Conservation (phyloP, 2,329 filamentous ascomycete species). For the Aspergillus sp. region DNA sequence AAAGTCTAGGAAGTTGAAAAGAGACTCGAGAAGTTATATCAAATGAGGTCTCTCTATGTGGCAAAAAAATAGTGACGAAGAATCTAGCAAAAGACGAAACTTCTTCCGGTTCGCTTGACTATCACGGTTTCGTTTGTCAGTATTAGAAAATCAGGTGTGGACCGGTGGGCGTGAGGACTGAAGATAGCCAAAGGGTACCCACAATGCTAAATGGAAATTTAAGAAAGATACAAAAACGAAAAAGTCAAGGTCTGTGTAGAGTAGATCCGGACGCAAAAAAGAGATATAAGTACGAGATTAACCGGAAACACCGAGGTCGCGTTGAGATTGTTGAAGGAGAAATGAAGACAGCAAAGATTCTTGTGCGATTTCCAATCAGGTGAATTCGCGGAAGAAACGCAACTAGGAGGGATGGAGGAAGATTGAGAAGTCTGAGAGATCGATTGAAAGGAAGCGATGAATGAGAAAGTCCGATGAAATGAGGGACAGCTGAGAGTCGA, state of each 20-base stretch:
- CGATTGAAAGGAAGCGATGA: constrained; percentile 4
- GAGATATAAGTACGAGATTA: constrained; percentile 9
- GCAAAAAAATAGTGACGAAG: not conserved
- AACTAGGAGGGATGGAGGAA: constrained; percentile 2
- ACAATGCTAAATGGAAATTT: constrained; percentile 31
- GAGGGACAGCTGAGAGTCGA: constrained; percentile 9
- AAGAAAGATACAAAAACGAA: constrained; percentile 14
- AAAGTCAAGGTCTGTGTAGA: constrained; percentile 8
- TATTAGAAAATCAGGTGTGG: not conserved
- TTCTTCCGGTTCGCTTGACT: constrained; percentile 1
- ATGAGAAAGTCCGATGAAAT: constrained; percentile 6
- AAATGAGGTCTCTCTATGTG: not conserved
- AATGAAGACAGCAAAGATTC: constrained; percentile 20
- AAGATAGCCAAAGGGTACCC: constrained; percentile 12
- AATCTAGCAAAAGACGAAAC: not conserved
- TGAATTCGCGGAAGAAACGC: constrained; percentile 16
- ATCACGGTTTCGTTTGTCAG: not conserved
- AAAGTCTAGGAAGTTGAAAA: not conserved
- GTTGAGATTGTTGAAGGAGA: not conserved
- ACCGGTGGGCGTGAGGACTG: not conserved
- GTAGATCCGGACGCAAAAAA: constrained; percentile 14
- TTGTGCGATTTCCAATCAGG: constrained; percentile 28
- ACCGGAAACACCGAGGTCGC: not conserved
- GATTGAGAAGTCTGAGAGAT: constrained; percentile 15
- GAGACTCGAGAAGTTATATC: not conserved